Evolutionary conservation across 2,329 filamentous ascomycete species (phyloP), one percentile per base, ranked within the genome.

Genomic region (Rugonectria rugulosa): DNA sequence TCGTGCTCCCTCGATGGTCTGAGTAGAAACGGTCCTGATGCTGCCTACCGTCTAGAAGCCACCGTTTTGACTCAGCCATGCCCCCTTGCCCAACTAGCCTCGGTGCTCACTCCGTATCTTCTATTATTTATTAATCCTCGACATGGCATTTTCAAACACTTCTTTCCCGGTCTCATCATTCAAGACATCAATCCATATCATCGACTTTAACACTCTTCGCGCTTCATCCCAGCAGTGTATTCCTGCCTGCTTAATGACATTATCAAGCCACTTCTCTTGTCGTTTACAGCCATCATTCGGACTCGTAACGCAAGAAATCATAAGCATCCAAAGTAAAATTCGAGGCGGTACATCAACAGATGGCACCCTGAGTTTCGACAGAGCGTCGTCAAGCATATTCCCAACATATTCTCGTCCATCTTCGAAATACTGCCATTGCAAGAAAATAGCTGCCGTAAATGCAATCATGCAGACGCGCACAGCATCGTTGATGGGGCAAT

Each of bases 151-250:
- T 2, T 27, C 40, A 19, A 63, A 41, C 4, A 20, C n/a, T 10
- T 19, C 41, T n/a, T 20, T 51, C 2, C 56, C 41, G 1, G 48
- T 5, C 1, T 11, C 3, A 17, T 62, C 42, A 2, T 58, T 49
- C 7, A 64, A 5, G 9, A 43, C 57, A 12, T 62, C 59, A 23
- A 61, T 38, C 66, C 63, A 66, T 11, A 64, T 20, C 6, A 56
- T 48, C 4, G 32, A 56, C 19, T 61, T 62, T 0, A 66, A 10
- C 14, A 23, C 3, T 0, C 10, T 47, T 1, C 53, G 37, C 9
- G 47, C 26, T 8, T 60, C 52, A 1, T n/a, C 8, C 63, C 61
- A 66, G 1, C 47, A 48, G 5, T 5, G 6, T n/a, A 62, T 20
- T 5, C 11, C 6, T 2, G 52, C 17, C 1, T n/a, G 20, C 8